Conservation (phyloP, 441 rosid genomes). For the Aquilaria agallochum region DNA sequence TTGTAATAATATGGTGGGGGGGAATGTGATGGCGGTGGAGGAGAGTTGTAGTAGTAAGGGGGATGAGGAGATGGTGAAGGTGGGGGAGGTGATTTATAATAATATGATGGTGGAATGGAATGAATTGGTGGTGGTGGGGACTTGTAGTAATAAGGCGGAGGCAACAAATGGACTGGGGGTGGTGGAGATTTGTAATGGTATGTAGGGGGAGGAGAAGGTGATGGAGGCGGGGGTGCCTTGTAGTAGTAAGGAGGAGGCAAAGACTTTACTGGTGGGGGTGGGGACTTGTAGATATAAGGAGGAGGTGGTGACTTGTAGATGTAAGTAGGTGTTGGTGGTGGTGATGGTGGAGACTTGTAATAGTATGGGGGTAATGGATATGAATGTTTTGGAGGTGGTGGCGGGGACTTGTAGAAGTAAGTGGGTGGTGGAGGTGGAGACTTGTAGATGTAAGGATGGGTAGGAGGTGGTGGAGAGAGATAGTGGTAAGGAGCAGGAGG, state of each 20-base stretch:
- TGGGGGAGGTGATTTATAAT: conserved; percentile 15
- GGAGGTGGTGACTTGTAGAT: conserved; percentile 25
- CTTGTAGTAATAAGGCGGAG: conserved; percentile 14
- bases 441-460: conserved; percentile 26
- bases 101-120: not conserved
- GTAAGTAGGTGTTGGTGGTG: conserved; percentile 12
- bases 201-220: not conserved
- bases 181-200: conserved; percentile 26
- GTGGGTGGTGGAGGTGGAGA: conserved; percentile 34
- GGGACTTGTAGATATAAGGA: conserved; percentile 27
- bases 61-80: not conserved
- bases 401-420: conserved; percentile 16
- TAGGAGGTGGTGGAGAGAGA: conserved; percentile 45
- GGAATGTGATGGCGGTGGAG: conserved; percentile 5
- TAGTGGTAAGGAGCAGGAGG: conserved; percentile 50
- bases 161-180: not conserved
- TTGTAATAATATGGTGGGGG: conserved; percentile 17
- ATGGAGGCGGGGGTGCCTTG: conserved; percentile 33
- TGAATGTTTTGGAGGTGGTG: conserved; percentile 10
- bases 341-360: conserved; percentile 21
- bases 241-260: conserved; percentile 10
- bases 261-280: conserved; percentile 14
- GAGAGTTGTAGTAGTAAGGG: conserved; percentile 9
- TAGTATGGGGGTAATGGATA: conserved; percentile 1
- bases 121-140: conserved; percentile 20